phyloP scores from a whole-genome alignment of 208 protist genomes.

The Angomonas deanei region DNA sequence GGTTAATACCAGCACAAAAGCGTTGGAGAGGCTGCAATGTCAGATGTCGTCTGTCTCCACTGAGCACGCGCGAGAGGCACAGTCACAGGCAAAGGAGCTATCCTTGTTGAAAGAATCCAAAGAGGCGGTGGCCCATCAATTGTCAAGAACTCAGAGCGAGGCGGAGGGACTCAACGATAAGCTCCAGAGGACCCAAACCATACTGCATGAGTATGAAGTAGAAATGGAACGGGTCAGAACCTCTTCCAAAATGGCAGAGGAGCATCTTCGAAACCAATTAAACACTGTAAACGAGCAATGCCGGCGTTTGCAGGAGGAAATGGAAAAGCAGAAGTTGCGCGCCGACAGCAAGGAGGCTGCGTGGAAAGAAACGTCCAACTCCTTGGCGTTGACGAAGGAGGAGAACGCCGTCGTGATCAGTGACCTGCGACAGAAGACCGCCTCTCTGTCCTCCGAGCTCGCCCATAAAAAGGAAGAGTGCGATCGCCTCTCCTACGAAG shows the following conservation, averaged over 20 bases:
- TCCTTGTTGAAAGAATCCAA: too few species aligned
- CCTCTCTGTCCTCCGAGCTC: slow-evolving; percentile 16
- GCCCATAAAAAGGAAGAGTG: slow-evolving; percentile 25
- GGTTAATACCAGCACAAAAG: background rate
- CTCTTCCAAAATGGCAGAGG: slow-evolving; percentile 5
- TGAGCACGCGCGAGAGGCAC: slow-evolving; percentile 11
- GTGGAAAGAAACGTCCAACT: slow-evolving; percentile 14
- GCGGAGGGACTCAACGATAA: slow-evolving; percentile 14
- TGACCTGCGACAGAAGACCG: slow-evolving; percentile 35
- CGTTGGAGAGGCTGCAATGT: background rate
- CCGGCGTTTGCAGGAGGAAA: slow-evolving; percentile 18
- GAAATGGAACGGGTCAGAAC: slow-evolving; percentile 11
- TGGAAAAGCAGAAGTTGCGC: slow-evolving; percentile 10
- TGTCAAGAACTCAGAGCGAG: slow-evolving; percentile 11
- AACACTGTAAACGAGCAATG: slow-evolving; percentile 15
- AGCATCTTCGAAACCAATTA: slow-evolving; percentile 5
- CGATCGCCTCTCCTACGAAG: slow-evolving; percentile 38
- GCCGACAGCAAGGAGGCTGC: slow-evolving; percentile 24
- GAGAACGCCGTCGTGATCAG: slow-evolving; percentile 13
- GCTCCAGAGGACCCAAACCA: slow-evolving; percentile 14
- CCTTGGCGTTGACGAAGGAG: slow-evolving; percentile 12
- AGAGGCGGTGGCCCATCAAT: slow-evolving; percentile 14
- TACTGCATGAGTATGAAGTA: slow-evolving; percentile 13
- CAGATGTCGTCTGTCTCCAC: background rate
- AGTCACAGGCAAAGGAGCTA: slow-evolving; percentile 10